These are phyloP conservation scores for Globisporangium cystogenes DNA, from an alignment of 352 stramenopile species.

Conservation along the genomic window DNA sequence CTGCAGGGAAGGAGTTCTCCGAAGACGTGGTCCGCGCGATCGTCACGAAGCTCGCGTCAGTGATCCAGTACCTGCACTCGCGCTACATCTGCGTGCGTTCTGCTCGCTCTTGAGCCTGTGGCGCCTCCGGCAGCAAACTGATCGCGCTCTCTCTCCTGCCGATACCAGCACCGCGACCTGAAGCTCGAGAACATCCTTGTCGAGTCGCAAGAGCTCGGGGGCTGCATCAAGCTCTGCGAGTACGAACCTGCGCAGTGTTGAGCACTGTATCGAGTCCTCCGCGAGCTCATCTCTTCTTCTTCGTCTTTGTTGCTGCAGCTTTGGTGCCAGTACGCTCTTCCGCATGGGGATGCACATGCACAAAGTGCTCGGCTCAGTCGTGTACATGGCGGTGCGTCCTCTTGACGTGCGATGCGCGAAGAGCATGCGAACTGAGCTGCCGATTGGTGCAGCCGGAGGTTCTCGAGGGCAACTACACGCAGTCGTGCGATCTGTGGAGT, in stretches of 20 bases:
- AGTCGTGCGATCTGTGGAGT: constrained; percentile 78
- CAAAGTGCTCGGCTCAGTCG: constrained; percentile 70
- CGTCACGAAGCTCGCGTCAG: constrained; percentile 59
- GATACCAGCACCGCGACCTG: constrained; percentile 58
- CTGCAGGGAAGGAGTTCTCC: constrained; percentile 29
- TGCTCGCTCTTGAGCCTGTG: not conserved
- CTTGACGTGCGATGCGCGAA: not conserved
- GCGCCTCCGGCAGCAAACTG: not conserved
- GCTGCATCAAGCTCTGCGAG: constrained; percentile 79
- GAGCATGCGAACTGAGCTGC: not conserved
- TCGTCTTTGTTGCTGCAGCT: constrained; percentile 33
- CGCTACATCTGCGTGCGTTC: constrained; percentile 70
- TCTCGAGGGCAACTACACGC: constrained; percentile 65
- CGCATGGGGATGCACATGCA: constrained; percentile 73
- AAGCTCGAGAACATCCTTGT: constrained; percentile 84
- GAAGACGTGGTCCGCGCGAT: constrained; percentile 56
- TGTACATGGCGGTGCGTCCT: constrained; percentile 75
- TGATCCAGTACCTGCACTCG: constrained; percentile 77
- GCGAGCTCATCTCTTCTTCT: not conserved
- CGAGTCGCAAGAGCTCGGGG: constrained; percentile 39
- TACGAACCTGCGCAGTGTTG: constrained; percentile 15
- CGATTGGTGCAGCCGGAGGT: constrained; percentile 37
- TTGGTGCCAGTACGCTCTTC: constrained; percentile 75
- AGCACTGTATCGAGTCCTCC: not conserved
- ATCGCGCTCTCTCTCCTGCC: not conserved